phyloP scores from a whole-genome alignment of 208 protist genomes.

The Porcisia deanei region DNA sequence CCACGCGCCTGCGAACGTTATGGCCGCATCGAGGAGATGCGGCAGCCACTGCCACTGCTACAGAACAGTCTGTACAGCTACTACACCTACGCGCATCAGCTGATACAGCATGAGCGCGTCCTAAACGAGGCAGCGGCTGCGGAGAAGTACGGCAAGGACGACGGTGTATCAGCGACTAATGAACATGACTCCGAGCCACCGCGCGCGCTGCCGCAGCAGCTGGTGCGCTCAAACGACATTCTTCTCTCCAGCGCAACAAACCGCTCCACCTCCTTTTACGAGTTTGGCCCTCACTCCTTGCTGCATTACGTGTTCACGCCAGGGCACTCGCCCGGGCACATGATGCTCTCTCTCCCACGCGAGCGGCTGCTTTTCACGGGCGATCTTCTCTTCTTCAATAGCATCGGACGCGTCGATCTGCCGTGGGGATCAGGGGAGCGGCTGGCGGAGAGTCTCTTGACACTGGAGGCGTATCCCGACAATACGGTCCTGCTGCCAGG shows the following conservation, averaged over 20 bases:
- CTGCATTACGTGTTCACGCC: slow-evolving; percentile 90
- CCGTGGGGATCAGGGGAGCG: slow-evolving; percentile 78
- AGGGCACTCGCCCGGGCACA: slow-evolving; percentile 88
- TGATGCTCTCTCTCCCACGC: slow-evolving; percentile 84
- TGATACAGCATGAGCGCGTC: slow-evolving; percentile 37
- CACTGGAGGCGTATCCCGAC: slow-evolving; percentile 78
- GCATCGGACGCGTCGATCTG: slow-evolving; percentile 85
- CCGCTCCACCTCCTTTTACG: slow-evolving; percentile 76
- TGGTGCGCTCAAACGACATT: slow-evolving; percentile 68
- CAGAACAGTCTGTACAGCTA: slow-evolving; percentile 64
- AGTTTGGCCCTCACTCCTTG: slow-evolving; percentile 73
- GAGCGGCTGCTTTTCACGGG: slow-evolving; percentile 88
- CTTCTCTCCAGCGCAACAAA: slow-evolving; percentile 81
- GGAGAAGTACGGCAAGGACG: not conserved
- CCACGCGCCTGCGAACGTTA: slow-evolving; percentile 81
- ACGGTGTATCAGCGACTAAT: not conserved
- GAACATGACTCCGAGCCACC: not conserved
- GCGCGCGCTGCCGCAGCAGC: slow-evolving; percentile 24
- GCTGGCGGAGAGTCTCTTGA: slow-evolving; percentile 79
- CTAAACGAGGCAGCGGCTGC: slow-evolving; percentile 22
- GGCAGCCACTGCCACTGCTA: slow-evolving; percentile 62
- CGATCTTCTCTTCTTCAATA: slow-evolving; percentile 85
- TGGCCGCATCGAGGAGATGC: slow-evolving; percentile 64
- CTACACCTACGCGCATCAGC: slow-evolving; percentile 51
- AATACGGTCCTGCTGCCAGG: slow-evolving; percentile 84